Conservation (phyloP, 1,139 yeast species). For the Taphrina populina region DNA sequence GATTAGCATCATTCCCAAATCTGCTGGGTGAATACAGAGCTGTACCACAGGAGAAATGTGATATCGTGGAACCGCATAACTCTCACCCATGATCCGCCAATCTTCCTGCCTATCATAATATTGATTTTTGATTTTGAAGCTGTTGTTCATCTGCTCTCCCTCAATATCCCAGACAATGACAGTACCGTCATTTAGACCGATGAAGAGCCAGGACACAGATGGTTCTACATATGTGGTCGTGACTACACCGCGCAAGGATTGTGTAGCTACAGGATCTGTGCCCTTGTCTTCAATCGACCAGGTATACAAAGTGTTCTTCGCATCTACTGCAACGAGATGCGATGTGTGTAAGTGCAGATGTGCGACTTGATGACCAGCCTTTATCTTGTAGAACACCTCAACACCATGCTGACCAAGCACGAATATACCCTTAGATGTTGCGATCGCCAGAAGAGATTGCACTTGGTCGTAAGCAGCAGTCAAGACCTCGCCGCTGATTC, state of each 20-base stretch:
- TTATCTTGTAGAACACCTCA: slow-evolving; percentile 58
- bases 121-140: slow-evolving; percentile 63
- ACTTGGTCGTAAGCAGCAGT: slow-evolving; percentile 82
- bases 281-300: slow-evolving; percentile 65
- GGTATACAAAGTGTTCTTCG: slow-evolving; percentile 57
- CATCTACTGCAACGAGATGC: slow-evolving; percentile 69
- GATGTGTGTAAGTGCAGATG: slow-evolving; percentile 71
- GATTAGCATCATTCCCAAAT: slow-evolving; percentile 71
- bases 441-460: slow-evolving; percentile 78
- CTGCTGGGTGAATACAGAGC: slow-evolving; percentile 83
- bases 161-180: slow-evolving; percentile 80
- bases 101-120: slow-evolving; percentile 51
- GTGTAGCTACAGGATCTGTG: slow-evolving; percentile 40
- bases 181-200: slow-evolving; percentile 79
- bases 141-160: slow-evolving; percentile 63
- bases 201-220: slow-evolving; percentile 76
- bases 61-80: slow-evolving; percentile 39
- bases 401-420: slow-evolving; percentile 84
- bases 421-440: slow-evolving; percentile 66
- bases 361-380: slow-evolving; percentile 55
- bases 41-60: slow-evolving; percentile 58
- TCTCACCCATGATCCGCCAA: slow-evolving; percentile 39
- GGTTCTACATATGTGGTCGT: slow-evolving; percentile 76
- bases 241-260: slow-evolving; percentile 57
- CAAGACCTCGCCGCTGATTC: slow-evolving; percentile 58